Conservation (phyloP, 441 rosid genomes). For the Jatropha multifida region DNA sequence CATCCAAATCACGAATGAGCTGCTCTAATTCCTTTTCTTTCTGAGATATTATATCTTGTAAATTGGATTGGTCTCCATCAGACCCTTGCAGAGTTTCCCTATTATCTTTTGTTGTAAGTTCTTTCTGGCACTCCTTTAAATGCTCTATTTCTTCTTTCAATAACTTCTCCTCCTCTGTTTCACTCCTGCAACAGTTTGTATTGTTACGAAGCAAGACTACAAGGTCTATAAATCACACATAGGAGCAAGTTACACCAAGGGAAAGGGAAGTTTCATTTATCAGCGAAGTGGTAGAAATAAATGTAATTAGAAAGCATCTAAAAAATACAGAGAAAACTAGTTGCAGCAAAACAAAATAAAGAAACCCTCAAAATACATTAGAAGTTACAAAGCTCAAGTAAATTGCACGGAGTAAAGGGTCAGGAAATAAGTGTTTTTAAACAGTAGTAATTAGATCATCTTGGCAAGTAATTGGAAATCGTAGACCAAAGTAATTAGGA, state of each 20-base stretch:
- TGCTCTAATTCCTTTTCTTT: constrained; percentile 70
- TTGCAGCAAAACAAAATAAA: neutral
- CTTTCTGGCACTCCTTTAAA: constrained; percentile 51
- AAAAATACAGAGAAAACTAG: neutral
- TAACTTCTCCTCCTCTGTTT: constrained; percentile 72
- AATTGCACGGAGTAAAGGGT: neutral
- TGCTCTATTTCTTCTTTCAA: constrained; percentile 70
- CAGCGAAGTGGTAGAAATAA: neutral
- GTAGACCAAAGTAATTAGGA: neutral
- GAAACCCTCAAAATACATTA: neutral
- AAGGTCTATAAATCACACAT: neutral
- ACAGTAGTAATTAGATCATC: neutral
- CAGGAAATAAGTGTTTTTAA: neutral
- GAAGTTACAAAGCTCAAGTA: neutral
- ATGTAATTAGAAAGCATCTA: constrained; percentile 4
- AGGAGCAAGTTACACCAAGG: constrained; percentile 4
- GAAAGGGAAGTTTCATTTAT: neutral
- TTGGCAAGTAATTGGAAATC: neutral
- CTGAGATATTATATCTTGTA: constrained; percentile 41
- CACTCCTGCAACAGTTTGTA: constrained; percentile 59
- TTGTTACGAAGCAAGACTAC: neutral
- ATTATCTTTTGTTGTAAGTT: constrained; percentile 30
- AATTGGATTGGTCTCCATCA: constrained; percentile 32
- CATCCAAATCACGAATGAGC: constrained; percentile 66
- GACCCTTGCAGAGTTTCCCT: constrained; percentile 40